phyloP scores from a whole-genome alignment of 208 protist genomes.

The Trypanosoma grayi region DNA sequence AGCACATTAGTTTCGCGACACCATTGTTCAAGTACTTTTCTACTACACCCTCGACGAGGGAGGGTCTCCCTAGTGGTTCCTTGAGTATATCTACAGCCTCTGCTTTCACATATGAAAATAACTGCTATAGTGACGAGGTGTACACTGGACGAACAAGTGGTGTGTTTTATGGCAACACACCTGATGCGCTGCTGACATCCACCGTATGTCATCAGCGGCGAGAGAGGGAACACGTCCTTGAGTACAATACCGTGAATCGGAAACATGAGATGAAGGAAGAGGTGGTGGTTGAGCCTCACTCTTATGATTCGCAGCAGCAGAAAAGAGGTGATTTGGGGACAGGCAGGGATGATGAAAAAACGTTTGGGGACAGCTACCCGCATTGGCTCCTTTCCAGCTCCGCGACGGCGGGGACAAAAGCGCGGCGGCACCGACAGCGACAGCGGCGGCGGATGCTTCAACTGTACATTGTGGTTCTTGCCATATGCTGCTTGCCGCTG shows the following conservation, averaged over 20 bases:
- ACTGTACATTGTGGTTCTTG: background rate
- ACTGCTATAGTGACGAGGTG: constrained; percentile 19
- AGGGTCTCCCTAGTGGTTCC: background rate
- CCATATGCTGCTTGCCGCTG: background rate
- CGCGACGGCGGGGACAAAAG: background rate
- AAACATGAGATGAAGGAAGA: no score
- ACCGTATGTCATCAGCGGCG: no score
- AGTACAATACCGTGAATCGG: no score
- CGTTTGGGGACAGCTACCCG: background rate
- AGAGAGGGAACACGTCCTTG: no score
- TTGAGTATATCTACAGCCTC: background rate
- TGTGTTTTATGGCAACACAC: constrained; percentile 48
- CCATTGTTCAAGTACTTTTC: constrained; percentile 11
- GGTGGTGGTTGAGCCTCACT: no score
- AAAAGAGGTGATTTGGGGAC: no score
- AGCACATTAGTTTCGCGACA: constrained; percentile 20
- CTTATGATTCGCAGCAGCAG: no score
- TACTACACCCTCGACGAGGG: background rate
- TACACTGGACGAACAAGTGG: constrained; percentile 50
- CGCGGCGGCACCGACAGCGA: background rate
- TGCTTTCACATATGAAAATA: background rate
- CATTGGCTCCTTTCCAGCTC: background rate
- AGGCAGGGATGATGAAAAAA: background rate
- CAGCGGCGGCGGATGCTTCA: background rate
- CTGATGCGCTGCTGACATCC: no score